Base-by-base conservation (phyloP, 2,329 filamentous ascomycete species). In the Botryosphaeria dothidea region DNA sequence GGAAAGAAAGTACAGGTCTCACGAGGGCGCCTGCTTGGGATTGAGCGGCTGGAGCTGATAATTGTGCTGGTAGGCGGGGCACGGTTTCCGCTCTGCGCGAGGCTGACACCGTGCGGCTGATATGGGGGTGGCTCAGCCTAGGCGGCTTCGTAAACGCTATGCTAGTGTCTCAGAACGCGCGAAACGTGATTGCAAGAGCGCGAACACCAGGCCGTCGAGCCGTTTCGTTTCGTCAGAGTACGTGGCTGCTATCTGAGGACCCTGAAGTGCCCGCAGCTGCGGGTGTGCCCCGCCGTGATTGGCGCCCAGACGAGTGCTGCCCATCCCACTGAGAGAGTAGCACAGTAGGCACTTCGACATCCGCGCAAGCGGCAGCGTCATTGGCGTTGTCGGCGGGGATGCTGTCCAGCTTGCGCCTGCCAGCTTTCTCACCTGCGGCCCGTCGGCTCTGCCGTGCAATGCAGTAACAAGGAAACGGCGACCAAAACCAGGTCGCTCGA, bases 51-150 rank as follows among this genome's bases (percentile, higher is more conserved):
- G 57, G 57, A 62, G 45, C 58, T 62, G 58, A 60, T 62, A 51
- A 62, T 62, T 62, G 58, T 41, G 58, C 58, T 64, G 62, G 51
- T 51, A 58, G 62, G 62, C 62, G 62, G 62, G 62, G 62, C 62
- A 46, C 49, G 41, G 51, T 48, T 64, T 64, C 51, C 62, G 62
- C 62, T 48, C 52, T 57, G 62, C 62, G 62, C 62, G 45, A 57
- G 29, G 62, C 62, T 57, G 62, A 46, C 29, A 45, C 62, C 51
- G 51, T 64, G 52, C 62, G 58, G 58, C 45, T 62, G 31, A 61
- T 45, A 60, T 62, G 58, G 58, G 36, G 58, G 58, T 62, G 58
- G 58, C 58, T 49, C 17, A 49, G 58, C 58, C 31, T 23, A n/a
- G 45, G 19, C 58, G 58, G 31, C 41, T 62, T 62, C 58, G 58